Conservation (phyloP, 2,329 filamentous ascomycete species). For the Ophiocordyceps australis region DNA sequence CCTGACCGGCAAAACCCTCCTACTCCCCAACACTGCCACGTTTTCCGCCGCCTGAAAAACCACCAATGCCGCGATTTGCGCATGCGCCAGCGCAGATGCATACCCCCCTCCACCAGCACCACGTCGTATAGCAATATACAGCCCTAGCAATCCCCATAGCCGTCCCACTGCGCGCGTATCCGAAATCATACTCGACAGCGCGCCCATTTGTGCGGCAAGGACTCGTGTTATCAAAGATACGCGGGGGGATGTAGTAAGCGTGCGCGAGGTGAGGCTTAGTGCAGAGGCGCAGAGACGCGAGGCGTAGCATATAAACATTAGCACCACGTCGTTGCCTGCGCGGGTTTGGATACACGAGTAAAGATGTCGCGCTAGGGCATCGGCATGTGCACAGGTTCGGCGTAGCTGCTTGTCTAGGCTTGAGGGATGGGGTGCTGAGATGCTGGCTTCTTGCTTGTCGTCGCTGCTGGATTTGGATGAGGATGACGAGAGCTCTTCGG, state of each 20-base stretch:
- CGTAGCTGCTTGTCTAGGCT: slow-evolving; percentile 3
- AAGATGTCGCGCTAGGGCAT: slow-evolving; percentile 36
- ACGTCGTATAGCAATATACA: slow-evolving; percentile 48
- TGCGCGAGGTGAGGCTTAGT: slow-evolving; percentile 33
- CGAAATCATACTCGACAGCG: slow-evolving; percentile 45
- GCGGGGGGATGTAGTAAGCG: slow-evolving; percentile 27
- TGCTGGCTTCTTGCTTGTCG: background rate
- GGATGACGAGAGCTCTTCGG: no score
- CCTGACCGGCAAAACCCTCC: slow-evolving; percentile 46
- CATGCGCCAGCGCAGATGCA: slow-evolving; percentile 36
- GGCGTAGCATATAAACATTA: slow-evolving; percentile 51
- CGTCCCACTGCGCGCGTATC: slow-evolving; percentile 58
- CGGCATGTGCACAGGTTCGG: slow-evolving; percentile 13
- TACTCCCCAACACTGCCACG: slow-evolving; percentile 54
- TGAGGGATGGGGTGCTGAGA: slow-evolving; percentile 2
- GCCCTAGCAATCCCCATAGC: slow-evolving; percentile 58
- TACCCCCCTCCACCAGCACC: slow-evolving; percentile 14
- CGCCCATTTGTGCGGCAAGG: slow-evolving; percentile 34
- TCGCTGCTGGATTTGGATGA: background rate
- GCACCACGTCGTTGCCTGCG: slow-evolving; percentile 48
- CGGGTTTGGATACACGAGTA: slow-evolving; percentile 49
- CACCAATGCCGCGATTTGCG: slow-evolving; percentile 50
- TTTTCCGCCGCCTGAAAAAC: slow-evolving; percentile 73
- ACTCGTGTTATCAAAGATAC: slow-evolving; percentile 25
- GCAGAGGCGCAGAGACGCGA: slow-evolving; percentile 34